Conservation (phyloP, 805 yeast genomes). For the Candida tallmaniae region DNA sequence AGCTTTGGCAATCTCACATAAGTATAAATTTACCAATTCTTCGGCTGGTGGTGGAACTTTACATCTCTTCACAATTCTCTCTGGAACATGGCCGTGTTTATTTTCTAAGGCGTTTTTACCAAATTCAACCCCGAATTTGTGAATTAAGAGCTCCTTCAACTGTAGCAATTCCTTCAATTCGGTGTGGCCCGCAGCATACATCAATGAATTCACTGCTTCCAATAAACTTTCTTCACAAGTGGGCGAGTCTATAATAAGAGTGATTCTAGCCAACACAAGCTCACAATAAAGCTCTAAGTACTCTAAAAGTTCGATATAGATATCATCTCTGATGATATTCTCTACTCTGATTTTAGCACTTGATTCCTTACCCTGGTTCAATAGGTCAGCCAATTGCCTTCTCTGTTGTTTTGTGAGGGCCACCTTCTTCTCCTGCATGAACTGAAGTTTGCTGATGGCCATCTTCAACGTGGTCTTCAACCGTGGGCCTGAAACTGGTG, state of each 20-base stretch:
- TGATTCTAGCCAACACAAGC: conserved; percentile 67
- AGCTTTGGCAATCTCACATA: conserved; percentile 76
- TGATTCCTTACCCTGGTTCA: conserved; percentile 67
- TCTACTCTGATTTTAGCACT: conserved; percentile 84
- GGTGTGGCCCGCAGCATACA: conserved; percentile 65
- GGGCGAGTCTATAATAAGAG: conserved; percentile 46
- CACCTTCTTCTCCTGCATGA: conserved; percentile 68
- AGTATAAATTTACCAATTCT: conserved; percentile 62
- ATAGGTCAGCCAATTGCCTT: conserved; percentile 63
- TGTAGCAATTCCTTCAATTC: conserved; percentile 68
- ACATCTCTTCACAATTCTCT: conserved; percentile 60
- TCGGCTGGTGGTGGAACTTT: conserved; percentile 62
- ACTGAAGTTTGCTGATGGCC: conserved; percentile 66
- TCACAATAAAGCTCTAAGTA: conserved; percentile 80
- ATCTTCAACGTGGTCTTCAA: conserved; percentile 50
- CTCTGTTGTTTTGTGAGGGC: conserved; percentile 75
- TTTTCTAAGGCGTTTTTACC: conserved; percentile 51
- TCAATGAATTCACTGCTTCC: conserved; percentile 70
- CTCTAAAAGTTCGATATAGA: conserved; percentile 74
- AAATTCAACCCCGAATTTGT: conserved; percentile 67
- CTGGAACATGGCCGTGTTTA: conserved; percentile 50
- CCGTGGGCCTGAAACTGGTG: conserved; percentile 28
- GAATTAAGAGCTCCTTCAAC: conserved; percentile 57
- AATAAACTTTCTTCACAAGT: conserved; percentile 56
- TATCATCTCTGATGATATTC: conserved; percentile 77